A percentile compares a stretch with the other conserved stretches of the same genome.
phyloP scores from a whole-genome alignment of 495 filamentous ascomycete genomes.

The Penicillium paradoxum region DNA sequence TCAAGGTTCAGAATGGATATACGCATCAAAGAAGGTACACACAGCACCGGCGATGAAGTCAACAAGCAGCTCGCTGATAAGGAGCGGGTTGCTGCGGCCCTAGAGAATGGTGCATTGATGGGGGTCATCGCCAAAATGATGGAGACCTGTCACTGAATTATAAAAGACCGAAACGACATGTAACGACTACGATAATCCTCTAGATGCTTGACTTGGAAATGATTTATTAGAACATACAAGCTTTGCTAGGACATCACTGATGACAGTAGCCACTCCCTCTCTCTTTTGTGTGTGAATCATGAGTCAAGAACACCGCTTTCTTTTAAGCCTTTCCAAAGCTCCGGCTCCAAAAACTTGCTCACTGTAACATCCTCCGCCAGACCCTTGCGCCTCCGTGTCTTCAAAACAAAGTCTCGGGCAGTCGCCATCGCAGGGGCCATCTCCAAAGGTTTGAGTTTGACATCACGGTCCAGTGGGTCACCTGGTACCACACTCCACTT shows the following conservation, averaged over 20 bases:
- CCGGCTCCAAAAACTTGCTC: conserved; percentile 91
- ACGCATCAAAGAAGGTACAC: conserved; percentile 91
- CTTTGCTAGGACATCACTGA: conserved; percentile 3
- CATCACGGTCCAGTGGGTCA: conserved; percentile 85
- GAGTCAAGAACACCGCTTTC: conserved; percentile 85
- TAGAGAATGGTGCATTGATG: conserved; percentile 90
- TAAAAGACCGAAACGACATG: too few relatives aligned
- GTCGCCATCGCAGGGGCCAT: conserved; percentile 81
- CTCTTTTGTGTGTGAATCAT: too few relatives aligned
- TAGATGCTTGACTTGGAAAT: conserved; percentile 5
- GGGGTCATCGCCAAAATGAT: conserved; percentile 90
- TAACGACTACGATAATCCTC: conserved; percentile 1
- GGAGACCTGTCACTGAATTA: conserved; percentile 68
- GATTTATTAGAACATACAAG: conserved; percentile 17
- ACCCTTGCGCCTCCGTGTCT: conserved; percentile 90
- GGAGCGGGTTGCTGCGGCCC: conserved; percentile 87
- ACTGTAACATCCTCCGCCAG: conserved; percentile 93
- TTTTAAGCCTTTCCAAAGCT: conserved; percentile 81
- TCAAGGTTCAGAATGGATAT: conserved; percentile 92
- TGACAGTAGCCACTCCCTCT: too few relatives aligned
- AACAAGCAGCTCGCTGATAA: conserved; percentile 96
- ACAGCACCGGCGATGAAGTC: conserved; percentile 87
- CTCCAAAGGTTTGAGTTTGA: conserved; percentile 77
- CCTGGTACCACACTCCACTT: conserved; percentile 93
- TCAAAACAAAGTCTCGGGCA: conserved; percentile 91